Percentiles rank a stretch among this genome's conserved stretches.
phyloP scores from a whole-genome alignment of 108 stramenopile genomes.

The Skeletonema tropicum region DNA sequence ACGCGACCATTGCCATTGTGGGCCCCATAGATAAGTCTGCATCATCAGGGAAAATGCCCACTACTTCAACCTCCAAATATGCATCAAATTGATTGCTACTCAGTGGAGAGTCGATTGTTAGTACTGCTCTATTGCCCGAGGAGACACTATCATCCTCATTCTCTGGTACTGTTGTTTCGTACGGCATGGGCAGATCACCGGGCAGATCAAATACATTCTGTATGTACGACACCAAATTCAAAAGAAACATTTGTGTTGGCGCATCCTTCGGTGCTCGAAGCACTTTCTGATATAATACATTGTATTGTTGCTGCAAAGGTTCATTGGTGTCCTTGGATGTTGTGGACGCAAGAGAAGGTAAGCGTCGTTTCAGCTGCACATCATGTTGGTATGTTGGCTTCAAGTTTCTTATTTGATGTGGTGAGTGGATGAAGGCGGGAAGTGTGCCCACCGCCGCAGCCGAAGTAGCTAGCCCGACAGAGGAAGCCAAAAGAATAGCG shows the following conservation, averaged over 20 bases:
- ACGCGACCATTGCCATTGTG: conserved; percentile 81
- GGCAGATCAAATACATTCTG: conserved; percentile 70
- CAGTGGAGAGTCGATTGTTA: conserved; percentile 76
- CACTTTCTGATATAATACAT: conserved; percentile 75
- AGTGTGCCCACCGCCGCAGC: not conserved
- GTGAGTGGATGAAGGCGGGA: not conserved
- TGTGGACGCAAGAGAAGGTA: conserved; percentile 10
- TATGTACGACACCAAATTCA: conserved; percentile 69
- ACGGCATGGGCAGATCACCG: conserved; percentile 72
- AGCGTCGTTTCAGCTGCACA: not conserved
- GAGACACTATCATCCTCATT: conserved; percentile 15
- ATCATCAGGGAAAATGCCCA: conserved; percentile 67
- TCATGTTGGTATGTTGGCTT: not conserved
- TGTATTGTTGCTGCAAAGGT: conserved; percentile 24
- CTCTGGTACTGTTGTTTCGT: conserved; percentile 47
- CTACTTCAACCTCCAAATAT: conserved; percentile 74
- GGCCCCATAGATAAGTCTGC: conserved; percentile 35
- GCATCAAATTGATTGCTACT: conserved; percentile 61
- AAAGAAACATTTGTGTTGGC: conserved; percentile 50
- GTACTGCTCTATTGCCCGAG: conserved; percentile 35
- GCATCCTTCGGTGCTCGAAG: conserved; percentile 47
- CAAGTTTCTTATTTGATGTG: not conserved
- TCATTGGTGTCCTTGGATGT: not conserved
- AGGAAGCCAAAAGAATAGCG: not conserved
- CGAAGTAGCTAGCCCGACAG: not conserved